Evolutionary conservation across 2,329 filamentous ascomycete species (phyloP).

Genomic region (Alternaria gaisen): DNA sequence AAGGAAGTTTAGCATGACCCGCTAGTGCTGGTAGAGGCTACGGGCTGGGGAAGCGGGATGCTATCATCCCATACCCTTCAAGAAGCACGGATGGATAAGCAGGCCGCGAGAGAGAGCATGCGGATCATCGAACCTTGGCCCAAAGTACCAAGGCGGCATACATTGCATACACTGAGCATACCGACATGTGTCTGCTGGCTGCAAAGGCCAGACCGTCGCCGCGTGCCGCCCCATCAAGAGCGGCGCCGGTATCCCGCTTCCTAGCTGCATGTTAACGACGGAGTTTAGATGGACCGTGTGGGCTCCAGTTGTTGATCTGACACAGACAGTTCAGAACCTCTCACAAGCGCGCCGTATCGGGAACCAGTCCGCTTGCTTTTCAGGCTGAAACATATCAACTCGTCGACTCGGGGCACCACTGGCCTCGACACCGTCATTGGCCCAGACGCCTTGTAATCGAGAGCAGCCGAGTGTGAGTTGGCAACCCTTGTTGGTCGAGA

Average conservation of each 20-base stretch:
- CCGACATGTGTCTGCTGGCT: not conserved
- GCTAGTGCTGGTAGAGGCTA: conserved; percentile 4
- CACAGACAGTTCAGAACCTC: conserved; percentile 9
- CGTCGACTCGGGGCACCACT: conserved; percentile 5
- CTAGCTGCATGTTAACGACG: conserved; percentile 15
- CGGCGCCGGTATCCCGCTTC: conserved; percentile 17
- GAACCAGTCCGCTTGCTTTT: conserved; percentile 10
- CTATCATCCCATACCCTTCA: not conserved
- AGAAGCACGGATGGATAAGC: conserved; percentile 6
- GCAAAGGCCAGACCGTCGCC: conserved; percentile 2
- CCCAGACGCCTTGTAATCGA: conserved; percentile 3
- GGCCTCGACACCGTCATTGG: conserved; percentile 7
- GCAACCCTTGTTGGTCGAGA: conserved; percentile 15
- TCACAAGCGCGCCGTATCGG: conserved; percentile 14
- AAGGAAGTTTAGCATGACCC: conserved; percentile 1
- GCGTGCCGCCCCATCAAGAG: conserved; percentile 5
- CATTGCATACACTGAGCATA: not conserved
- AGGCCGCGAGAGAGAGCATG: conserved; percentile 3
- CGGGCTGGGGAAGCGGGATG: conserved; percentile 18
- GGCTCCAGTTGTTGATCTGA: conserved; percentile 7
- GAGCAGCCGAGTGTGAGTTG: conserved; percentile 12
- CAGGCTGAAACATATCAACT: conserved; percentile 15
- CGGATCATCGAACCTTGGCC: not conserved
- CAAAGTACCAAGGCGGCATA: not conserved
- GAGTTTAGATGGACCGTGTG: conserved; percentile 11